A percentile compares a stretch with the other conserved stretches of the same genome.
Conservation (phyloP, 805 yeast genomes). For the Phaffomyces antillensis region DNA sequence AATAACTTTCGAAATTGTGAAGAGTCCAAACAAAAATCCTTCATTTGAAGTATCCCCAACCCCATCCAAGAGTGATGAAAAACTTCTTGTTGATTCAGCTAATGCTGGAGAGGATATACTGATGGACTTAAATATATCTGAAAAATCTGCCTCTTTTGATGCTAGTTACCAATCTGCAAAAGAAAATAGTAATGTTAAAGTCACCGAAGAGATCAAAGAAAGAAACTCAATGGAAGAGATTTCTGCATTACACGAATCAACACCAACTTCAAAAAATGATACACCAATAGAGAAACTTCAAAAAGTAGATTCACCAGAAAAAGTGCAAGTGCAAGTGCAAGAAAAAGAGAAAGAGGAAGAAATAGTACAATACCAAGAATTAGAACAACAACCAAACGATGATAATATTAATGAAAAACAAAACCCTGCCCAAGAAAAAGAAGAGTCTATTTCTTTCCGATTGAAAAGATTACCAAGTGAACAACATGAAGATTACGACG, state of each 20-base stretch:
- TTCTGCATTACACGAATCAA: not conserved
- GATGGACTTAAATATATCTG: not conserved
- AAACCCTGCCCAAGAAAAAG: no score
- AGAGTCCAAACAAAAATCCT: conserved; percentile 1
- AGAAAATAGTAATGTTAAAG: not conserved
- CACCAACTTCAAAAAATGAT: no score
- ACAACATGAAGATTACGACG: conserved; percentile 10
- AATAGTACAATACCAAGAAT: not conserved
- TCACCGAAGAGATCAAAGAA: not conserved
- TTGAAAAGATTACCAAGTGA: not conserved
- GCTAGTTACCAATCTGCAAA: not conserved
- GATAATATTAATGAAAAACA: not conserved
- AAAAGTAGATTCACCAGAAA: no score
- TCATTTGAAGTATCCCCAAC: no score
- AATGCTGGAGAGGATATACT: no score
- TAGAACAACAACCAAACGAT: not conserved
- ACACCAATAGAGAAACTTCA: no score
- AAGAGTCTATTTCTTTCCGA: not conserved
- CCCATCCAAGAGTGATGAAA: no score
- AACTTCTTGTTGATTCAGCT: no score
- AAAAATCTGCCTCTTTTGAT: not conserved
- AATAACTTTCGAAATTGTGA: conserved; percentile 10
- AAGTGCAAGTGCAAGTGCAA: no score
- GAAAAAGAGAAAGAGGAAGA: no score
- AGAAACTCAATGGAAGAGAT: not conserved